phyloP scores from a whole-genome alignment of 306 rosid genomes.

The Potentilla sterilis region DNA sequence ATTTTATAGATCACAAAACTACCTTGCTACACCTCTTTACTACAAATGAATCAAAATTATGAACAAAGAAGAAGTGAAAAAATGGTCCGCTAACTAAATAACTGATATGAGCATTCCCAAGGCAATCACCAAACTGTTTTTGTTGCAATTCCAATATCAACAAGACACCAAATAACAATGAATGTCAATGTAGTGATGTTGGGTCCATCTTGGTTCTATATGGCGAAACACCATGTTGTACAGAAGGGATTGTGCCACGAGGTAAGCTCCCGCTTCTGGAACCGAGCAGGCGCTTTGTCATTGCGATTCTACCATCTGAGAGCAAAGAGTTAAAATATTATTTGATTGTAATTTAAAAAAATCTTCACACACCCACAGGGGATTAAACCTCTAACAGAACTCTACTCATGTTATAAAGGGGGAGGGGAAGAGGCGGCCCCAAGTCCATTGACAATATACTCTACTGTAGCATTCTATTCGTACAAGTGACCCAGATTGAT shows the following conservation, averaged over 20 bases:
- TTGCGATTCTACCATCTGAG: slow-evolving; percentile 21
- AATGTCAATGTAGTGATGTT: not conserved
- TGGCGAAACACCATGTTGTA: not conserved
- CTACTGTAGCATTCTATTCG: not conserved
- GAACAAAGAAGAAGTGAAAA: slow-evolving; percentile 5
- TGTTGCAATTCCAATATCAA: not conserved
- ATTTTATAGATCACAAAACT: not conserved
- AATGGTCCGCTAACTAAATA: not conserved
- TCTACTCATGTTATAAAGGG: not conserved
- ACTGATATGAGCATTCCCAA: not conserved
- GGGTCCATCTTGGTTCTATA: not conserved
- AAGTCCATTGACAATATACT: not conserved
- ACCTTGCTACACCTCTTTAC: slow-evolving; percentile 14
- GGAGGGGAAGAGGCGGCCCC: not conserved
- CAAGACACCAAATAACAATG: slow-evolving; percentile 5
- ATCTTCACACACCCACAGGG: not conserved
- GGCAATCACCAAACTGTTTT: not conserved
- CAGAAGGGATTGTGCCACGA: not conserved
- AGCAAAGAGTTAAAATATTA: not conserved
- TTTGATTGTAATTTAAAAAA: not conserved
- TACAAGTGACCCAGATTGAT: not conserved
- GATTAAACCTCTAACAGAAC: not conserved
- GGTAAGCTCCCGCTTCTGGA: not conserved
- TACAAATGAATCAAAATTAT: not conserved
- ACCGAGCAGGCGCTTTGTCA: not conserved